Base-by-base conservation (phyloP, 495 filamentous ascomycete genomes). In the Penicillium goetzii region DNA sequence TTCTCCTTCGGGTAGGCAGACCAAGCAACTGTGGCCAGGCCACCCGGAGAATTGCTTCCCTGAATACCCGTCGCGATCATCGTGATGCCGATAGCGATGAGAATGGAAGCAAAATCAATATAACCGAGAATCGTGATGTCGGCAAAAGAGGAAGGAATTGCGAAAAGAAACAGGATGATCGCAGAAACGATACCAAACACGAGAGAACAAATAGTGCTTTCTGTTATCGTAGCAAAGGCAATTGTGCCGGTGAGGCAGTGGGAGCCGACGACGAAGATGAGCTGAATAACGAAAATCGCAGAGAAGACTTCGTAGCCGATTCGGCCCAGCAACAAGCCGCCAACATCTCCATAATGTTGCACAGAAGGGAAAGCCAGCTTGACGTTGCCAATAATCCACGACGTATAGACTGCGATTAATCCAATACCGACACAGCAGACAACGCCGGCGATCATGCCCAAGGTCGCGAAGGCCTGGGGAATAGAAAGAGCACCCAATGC, bases 201-300 rank as follows among this genome's bases (percentile, higher is more conserved):
- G 53, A 91, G 77, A 7, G 87, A 84, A 69, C 90, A 92, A 0
- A 78, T 67, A 12, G 74, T 82, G 68, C 88, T 80, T 12, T 84
- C 72, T 3, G 86, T 84, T 26, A 91, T 76, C 51, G 76, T 83
- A 47, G 84, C 83, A 66, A 90, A 83, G 63, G 85, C 85, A 71
- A 92, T 89, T 19, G 83, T 84, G 62, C 89, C 89, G 0, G 86
- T 88, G 40, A 91, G 74, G 62, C 89, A 81, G 68, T 92, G 90
- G 5, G 87, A 88, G 30, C 82, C 89, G 63, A 88, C 85, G 51
- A 89, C 83, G 73, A 92, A 90, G 34, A 86, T 67, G 32, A 91
- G 79, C 59, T 89, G 84, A 33, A 88, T 65, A 14, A 82, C 73
- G 61, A 88, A 85, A 68, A 84, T 84, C 50, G 74, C 72, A 21